phyloP scores from a whole-genome alignment of 2,329 filamentous ascomycete species.

The Aspergillus texensis region DNA sequence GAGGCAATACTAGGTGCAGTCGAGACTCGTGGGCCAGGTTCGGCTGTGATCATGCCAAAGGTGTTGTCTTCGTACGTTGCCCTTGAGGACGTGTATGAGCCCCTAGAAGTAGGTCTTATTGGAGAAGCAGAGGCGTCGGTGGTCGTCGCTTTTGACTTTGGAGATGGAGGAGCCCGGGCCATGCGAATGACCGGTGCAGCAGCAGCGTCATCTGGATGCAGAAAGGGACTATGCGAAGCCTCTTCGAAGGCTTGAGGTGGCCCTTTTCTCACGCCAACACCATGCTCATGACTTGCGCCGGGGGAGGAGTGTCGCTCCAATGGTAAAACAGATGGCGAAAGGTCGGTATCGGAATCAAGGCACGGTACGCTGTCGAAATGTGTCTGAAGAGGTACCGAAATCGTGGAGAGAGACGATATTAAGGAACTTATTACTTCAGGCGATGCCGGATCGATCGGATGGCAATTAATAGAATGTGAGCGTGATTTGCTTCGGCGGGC shows the following conservation, averaged over 20 bases:
- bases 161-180: slow-evolving; percentile 76
- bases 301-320: slow-evolving; percentile 21
- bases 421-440: slow-evolving; percentile 60
- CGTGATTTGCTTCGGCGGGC: slow-evolving; percentile 51
- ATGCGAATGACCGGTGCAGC: slow-evolving; percentile 76
- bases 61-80: slow-evolving; percentile 36
- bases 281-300: slow-evolving; percentile 31
- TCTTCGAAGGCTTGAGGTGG: slow-evolving; percentile 61
- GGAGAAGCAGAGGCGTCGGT: slow-evolving; percentile 28
- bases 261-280: slow-evolving; percentile 74
- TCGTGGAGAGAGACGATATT: slow-evolving; percentile 63
- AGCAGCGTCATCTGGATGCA: slow-evolving; percentile 60
- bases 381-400: slow-evolving; percentile 65
- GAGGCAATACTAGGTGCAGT: slow-evolving; percentile 44
- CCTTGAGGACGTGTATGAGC: slow-evolving; percentile 40
- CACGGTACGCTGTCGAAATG: slow-evolving; percentile 66
- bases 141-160: slow-evolving; percentile 65
- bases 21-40: slow-evolving; percentile 42
- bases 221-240: slow-evolving; percentile 51
- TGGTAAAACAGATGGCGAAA: slow-evolving; percentile 35
- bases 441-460: slow-evolving; percentile 46
- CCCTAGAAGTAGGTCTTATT: slow-evolving; percentile 37
- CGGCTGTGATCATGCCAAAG: slow-evolving; percentile 44
- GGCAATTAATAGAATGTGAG: slow-evolving; percentile 31
- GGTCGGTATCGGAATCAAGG: slow-evolving; percentile 44